Base-by-base conservation (phyloP, 1,284 basidiomycete genomes). In the Porogramme epimiltina region DNA sequence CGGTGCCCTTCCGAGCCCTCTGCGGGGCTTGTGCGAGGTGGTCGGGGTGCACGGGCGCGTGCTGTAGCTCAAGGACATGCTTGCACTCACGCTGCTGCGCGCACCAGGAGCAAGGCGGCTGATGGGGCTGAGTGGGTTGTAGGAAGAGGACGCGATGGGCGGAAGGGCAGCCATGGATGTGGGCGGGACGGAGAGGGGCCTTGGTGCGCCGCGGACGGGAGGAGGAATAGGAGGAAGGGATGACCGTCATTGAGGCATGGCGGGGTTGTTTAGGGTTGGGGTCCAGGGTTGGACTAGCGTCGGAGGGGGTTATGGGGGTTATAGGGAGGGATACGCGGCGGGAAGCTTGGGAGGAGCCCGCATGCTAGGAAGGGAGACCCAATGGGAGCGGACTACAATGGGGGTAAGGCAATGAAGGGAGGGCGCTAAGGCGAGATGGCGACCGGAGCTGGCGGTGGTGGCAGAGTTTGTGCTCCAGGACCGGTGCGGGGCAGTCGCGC, bases 321-420 rank as follows among this genome's bases (percentile, higher is more conserved):
- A 60, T 61, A 59, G 62, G 60, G 25, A 58, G 55, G 6, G 56
- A 58, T 31, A 53, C 46, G 25, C 55, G 49, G 25, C 56, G 39
- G 34, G 34, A 37, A 6, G 34, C 9, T n/a, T n/a, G n/a, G 34
- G 13, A 16, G 5, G 34, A 6, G n/a, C 34, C 51, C 46, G 55
- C 56, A 46, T 45, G 54, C 41, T 56, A 51, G 54, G 58, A 56
- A 44, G 61, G 51, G 49, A 64, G 56, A 24, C 63, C 66, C 58
- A 61, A 61, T 51, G 63, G 62, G 44, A 60, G 62, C 58, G 62
- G 59, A 60, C 51, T 60, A 36, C 46, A 56, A 20, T 60, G 59
- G 41, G 59, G 54, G 47, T 52, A 54, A 52, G 60, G 60, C 60
- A 59, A 54, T 58, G 58, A 58, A 24, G 53, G 33, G 56, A 47